Evolutionary conservation across 2,329 filamentous ascomycete species (phyloP).

Genomic region (Akanthomyces uredinophilus): DNA sequence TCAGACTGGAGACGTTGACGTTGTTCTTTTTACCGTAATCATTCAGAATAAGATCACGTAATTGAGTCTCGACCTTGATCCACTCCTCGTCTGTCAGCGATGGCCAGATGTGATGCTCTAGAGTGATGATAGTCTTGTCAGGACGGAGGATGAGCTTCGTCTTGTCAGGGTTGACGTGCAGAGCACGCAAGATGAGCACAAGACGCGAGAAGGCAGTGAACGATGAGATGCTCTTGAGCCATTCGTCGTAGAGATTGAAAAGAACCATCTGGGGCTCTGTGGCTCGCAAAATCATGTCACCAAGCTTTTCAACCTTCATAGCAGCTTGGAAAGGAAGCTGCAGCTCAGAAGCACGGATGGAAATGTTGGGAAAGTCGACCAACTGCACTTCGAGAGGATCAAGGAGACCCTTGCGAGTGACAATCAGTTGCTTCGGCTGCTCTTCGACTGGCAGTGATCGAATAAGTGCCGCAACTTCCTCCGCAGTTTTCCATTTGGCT

Average conservation of each 20-base stretch:
- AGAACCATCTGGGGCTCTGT: slow-evolving; percentile 99
- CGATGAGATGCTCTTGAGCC: slow-evolving; percentile 96
- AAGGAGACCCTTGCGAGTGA: slow-evolving; percentile 92
- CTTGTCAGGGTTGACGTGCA: slow-evolving; percentile 98
- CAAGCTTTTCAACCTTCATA: slow-evolving; percentile 99
- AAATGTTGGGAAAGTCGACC: slow-evolving; percentile 98
- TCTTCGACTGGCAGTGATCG: slow-evolving; percentile 94
- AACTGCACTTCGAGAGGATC: slow-evolving; percentile 96
- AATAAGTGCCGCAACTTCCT: slow-evolving; percentile 98
- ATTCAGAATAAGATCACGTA: slow-evolving; percentile 92
- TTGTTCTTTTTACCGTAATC: slow-evolving; percentile 99
- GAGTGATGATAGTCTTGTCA: slow-evolving; percentile 96
- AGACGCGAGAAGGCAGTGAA: slow-evolving; percentile 98
- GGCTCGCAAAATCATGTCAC: slow-evolving; percentile 96
- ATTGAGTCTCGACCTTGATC: slow-evolving; percentile 98
- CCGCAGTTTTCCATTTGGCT: slow-evolving; percentile 98
- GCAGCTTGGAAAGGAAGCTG: slow-evolving; percentile 98
- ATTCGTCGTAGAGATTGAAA: slow-evolving; percentile 98
- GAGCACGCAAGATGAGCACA: slow-evolving; percentile 84
- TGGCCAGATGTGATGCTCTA: slow-evolving; percentile 99
- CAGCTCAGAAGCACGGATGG: slow-evolving; percentile 92
- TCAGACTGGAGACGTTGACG: slow-evolving; percentile 95
- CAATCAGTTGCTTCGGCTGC: slow-evolving; percentile 97
- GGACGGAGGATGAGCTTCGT: slow-evolving; percentile 92
- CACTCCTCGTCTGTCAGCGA: slow-evolving; percentile 91